Conservation (phyloP, 106 monocot species). For the Dendrobium catenatum region DNA sequence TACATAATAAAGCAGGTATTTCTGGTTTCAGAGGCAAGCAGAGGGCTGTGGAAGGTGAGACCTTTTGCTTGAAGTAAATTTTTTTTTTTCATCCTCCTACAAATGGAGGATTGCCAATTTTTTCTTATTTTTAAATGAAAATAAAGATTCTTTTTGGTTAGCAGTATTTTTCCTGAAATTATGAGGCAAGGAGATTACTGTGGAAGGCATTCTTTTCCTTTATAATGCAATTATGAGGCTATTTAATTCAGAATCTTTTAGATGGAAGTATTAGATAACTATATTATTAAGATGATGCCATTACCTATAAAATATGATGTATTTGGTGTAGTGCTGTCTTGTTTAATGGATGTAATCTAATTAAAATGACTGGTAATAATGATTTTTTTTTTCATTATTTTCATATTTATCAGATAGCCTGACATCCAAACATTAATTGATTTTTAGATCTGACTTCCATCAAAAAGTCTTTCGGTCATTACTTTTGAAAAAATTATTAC, state of each 20-base stretch:
- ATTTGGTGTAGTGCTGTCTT: too few relatives aligned
- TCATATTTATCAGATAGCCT: too few relatives aligned
- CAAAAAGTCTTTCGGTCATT: too few relatives aligned
- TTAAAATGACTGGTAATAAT: too few relatives aligned
- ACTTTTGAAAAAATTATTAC: too few relatives aligned
- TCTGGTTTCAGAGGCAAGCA: slow-evolving; percentile 15
- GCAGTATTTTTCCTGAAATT: too few relatives aligned
- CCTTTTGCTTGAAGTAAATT: background rate
- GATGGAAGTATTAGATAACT: background rate
- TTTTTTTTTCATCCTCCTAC: background rate
- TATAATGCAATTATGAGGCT: background rate
- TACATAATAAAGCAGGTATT: slow-evolving; percentile 25
- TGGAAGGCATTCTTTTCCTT: background rate
- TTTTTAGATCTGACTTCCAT: too few relatives aligned
- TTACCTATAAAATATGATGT: too few relatives aligned
- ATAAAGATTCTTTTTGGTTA: background rate
- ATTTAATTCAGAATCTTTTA: background rate
- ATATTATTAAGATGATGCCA: background rate
- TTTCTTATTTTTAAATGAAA: background rate
- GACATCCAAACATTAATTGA: too few relatives aligned
- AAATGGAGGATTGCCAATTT: background rate
- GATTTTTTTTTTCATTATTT: too few relatives aligned
- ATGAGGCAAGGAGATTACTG: too few relatives aligned
- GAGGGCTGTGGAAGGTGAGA: slow-evolving; percentile 18
- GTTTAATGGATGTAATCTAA: too few relatives aligned